Base-by-base conservation (phyloP, 2,329 filamentous ascomycete species). In the Tolypocladium ophioglossoides region DNA sequence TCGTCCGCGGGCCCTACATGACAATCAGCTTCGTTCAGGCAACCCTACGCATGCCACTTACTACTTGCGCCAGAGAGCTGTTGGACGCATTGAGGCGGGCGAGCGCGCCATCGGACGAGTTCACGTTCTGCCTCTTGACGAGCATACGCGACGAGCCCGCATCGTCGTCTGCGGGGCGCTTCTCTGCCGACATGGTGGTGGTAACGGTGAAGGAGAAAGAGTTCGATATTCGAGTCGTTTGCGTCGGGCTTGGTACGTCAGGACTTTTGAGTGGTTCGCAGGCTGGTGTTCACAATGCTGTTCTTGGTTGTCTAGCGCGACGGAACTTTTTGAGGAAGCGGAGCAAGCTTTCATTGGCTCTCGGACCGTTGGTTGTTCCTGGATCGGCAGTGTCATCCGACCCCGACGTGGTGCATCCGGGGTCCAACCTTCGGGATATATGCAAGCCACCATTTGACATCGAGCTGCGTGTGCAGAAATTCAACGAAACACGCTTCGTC, bases 151-250 rank as follows among this genome's bases (percentile, higher is more conserved):
- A 84, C 27, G 84, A 83, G 63, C 85, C 83, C 62, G 92, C 92
- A 57, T 89, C 87, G 62, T 87, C 86, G 57, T 88, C 85, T n/a
- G 91, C 91, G 56, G 91, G 87, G 67, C 94, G 84, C 75, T 99
- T 97, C 72, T 95, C 91, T 58, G 87, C 81, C 37, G 91, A 90
- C 91, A 96, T 96, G 56, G n/a, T 67, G 62, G 39, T 37, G 47
- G 18, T 3, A 3, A 48, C 40, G 30, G 41, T n/a, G 38, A 40
- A 40, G 39, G n/a, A 22, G 3, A 44, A 11, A 4, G n/a, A 0
- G 7, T 2, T 53, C 51, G 51, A 9, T 32, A 9, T 32, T 12
- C 2, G 4, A 20, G 27, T n/a, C 27, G 24, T n/a, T 32, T 27
- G 44, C 44, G 24, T 47, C 44, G 44, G 27, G 32, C 4, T 32